Evolutionary conservation across 1,284 basidiomycete species (phyloP).

Genomic region (Irpex rosettiformis): DNA sequence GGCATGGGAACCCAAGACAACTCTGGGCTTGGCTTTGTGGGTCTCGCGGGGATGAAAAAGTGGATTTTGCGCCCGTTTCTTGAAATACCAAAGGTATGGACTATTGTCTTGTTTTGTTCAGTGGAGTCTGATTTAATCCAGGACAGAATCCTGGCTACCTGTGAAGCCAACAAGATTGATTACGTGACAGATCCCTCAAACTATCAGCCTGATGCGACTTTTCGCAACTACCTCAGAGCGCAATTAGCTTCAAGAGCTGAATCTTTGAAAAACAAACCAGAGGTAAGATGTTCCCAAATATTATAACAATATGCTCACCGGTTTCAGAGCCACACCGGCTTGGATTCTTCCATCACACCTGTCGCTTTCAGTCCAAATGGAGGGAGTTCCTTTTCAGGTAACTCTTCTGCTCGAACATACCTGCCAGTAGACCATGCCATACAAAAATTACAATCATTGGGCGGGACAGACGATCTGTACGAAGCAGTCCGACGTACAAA

Average conservation of each 20-base stretch:
- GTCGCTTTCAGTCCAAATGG: too few relatives aligned
- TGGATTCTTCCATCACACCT: too few relatives aligned
- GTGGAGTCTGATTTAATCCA: slow-evolving; percentile 24
- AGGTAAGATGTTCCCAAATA: not conserved
- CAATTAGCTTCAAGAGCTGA: not conserved
- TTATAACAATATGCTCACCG: not conserved
- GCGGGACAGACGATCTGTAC: slow-evolving; percentile 1
- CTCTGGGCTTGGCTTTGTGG: slow-evolving; percentile 37
- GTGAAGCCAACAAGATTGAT: slow-evolving; percentile 51
- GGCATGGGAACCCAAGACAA: slow-evolving; percentile 58
- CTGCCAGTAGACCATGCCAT: slow-evolving; percentile 4
- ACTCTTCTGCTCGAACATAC: not conserved
- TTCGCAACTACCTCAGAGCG: slow-evolving; percentile 65
- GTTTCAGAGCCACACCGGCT: too few relatives aligned
- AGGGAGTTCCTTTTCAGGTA: not conserved
- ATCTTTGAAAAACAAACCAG: not conserved
- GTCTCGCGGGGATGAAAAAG: slow-evolving; percentile 52
- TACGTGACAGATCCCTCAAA: slow-evolving; percentile 70
- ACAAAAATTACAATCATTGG: not conserved
- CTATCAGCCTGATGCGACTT: slow-evolving; percentile 63
- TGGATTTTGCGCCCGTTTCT: slow-evolving; percentile 73
- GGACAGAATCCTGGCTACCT: slow-evolving; percentile 75
- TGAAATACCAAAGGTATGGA: slow-evolving; percentile 57
- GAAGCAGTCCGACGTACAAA: slow-evolving; percentile 6
- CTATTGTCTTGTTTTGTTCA: not conserved